Evolutionary conservation across 495 filamentous ascomycete genomes (phyloP), one percentile per base, ranked within the genome.

Genomic region (Neurospora tetrasperma): DNA sequence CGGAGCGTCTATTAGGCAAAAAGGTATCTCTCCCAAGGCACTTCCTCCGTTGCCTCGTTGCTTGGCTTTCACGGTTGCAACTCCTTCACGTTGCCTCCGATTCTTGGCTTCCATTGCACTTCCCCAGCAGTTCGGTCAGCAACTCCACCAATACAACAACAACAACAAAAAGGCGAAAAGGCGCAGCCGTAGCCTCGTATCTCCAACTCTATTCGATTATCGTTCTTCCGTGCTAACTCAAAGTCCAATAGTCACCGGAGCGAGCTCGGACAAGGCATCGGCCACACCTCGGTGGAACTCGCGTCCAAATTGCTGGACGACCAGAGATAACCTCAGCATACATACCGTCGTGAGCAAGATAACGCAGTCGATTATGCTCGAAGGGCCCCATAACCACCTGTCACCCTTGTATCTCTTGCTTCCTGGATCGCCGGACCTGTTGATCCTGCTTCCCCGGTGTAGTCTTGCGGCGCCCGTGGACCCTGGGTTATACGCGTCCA

Each of bases 371-470:
- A 31, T 31, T 62, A 59, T 12, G 48, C 20, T 59, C 6, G 11
- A 59, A 23, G 27, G 3, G 48, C 23, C 2, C 20, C 11, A 20
- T 31, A 59, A 11, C 48, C 20, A 27, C 11, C 11, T 38, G 27
- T 1, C 4, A 5, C 20, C 20, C 10, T 27, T 27, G 27, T 62
- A 35, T 62, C 54, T 66, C 68, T 39, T 41, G 68, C 20, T 42
- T 69, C 35, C 35, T 72, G 59, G 20, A 38, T 73, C 69, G 38
- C 71, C 42, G 69, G 73, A 73, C 71, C 31, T 42, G 42, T 23
- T 44, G 40, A 20, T 59, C 69, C 59, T 74, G 72, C 74, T 74
- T 74, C 74, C 74, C 72, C 72, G 72, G 46, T 71, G 74, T 71
- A 14, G 69, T 69, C 70, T 38, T 73, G 72, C 72, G 71, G 74